A percentile compares a stretch with the other conserved stretches of the same genome.
These are phyloP conservation scores for Rhizopus sp. DNA, from an alignment of 371 early-diverging fungal genomes.

Conservation along the genomic window DNA sequence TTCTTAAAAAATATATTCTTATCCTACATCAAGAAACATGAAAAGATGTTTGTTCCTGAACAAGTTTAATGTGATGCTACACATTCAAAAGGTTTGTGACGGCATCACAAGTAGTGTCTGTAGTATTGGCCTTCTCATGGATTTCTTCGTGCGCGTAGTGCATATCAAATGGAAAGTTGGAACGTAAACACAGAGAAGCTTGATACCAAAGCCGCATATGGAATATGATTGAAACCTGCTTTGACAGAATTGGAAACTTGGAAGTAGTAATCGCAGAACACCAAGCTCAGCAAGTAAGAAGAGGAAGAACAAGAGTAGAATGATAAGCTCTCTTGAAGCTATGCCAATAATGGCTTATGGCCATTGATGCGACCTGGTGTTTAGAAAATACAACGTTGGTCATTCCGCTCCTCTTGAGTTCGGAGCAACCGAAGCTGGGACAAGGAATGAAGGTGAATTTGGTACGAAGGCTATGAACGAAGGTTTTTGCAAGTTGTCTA, in stretches of 20 bases:
- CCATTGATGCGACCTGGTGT: neutral
- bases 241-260: conserved; percentile 2
- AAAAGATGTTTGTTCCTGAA: too few species aligned
- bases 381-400: neutral
- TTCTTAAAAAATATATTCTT: too few species aligned
- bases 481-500: conserved; percentile 4
- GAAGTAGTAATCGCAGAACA: conserved; percentile 11
- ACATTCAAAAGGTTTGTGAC: too few species aligned
- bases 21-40: too few species aligned
- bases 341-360: conserved; percentile 3
- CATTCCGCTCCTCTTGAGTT: conserved; percentile 2
- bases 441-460: neutral
- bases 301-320: conserved; percentile 5
- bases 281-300: conserved; percentile 6
- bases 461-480: conserved; percentile 5
- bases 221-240: conserved; percentile 9
- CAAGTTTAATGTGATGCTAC: too few species aligned
- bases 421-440: conserved; percentile 2
- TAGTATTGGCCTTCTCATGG: too few species aligned
- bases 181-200: neutral
- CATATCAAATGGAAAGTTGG: too few species aligned
- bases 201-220: conserved; percentile 8
- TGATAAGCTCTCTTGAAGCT: neutral
- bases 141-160: too few species aligned
- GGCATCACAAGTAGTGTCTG: too few species aligned